Percentiles rank a stretch among this genome's conserved stretches.
Conservation (phyloP, 1,284 basidiomycete species). For the Tilletia caries region DNA sequence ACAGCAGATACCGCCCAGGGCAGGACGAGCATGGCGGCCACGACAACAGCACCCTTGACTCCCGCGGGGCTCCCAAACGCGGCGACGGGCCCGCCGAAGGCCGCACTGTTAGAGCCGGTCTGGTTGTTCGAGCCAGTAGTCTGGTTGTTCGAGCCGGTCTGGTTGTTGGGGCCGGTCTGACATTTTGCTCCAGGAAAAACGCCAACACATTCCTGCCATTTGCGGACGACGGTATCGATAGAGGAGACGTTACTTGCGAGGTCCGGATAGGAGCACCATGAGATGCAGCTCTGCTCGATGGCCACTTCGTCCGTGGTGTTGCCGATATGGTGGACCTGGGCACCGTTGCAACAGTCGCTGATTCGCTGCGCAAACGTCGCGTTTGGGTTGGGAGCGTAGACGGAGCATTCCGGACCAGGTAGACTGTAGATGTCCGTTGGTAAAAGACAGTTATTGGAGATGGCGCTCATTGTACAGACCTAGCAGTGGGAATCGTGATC, state of each 20-base stretch:
- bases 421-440: neutral
- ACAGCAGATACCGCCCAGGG: too few relatives aligned
- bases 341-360: conserved; percentile 3
- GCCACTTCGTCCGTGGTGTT: neutral
- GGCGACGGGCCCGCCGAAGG: too few relatives aligned
- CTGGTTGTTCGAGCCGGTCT: too few relatives aligned
- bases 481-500: too few relatives aligned
- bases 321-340: neutral
- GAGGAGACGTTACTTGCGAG: neutral
- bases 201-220: neutral
- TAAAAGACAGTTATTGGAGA: neutral
- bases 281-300: neutral
- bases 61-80: too few relatives aligned
- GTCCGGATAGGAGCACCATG: neutral
- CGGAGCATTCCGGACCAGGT: neutral
- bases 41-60: too few relatives aligned
- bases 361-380: neutral
- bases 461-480: neutral
- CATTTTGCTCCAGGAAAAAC: neutral
- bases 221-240: neutral
- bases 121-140: too few relatives aligned
- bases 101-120: too few relatives aligned
- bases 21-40: too few relatives aligned
- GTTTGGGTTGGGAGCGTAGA: neutral
- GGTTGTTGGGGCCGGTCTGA: neutral